Evolutionary conservation across 2,329 filamentous ascomycete species (phyloP), one percentile per base, ranked within the genome.

Genomic region (Leptosphaerulina australis): DNA sequence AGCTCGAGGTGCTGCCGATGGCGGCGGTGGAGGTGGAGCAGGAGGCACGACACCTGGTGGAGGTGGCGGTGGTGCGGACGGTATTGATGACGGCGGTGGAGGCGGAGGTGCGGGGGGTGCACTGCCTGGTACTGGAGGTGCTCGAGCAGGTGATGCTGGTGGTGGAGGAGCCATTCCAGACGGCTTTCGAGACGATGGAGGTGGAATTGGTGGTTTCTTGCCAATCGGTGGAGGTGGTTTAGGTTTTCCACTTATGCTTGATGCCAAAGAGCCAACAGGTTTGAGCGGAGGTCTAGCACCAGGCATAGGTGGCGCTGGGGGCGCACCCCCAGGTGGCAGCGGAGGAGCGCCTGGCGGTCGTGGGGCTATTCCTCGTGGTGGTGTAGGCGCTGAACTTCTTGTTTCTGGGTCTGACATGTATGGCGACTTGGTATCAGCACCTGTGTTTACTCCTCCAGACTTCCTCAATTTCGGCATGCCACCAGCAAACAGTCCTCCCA

Each of bases 381-480:
- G 81, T 65, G 78, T 82, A 7, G 81, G 84, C 28, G 74, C 79
- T 33, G 79, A 80, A 59, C 73, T 71, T 25, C 49, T 37, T 26
- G 49, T 46, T 66, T 91, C 91, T n/a, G 88, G 84, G 68, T 96
- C 92, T 51, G 90, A 92, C 44, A 88, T 76, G 68, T 93, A 93
- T 53, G 90, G 85, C 24, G 90, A 84, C 58, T 85, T 85, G 55
- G 79, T 79, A 39, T 60, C 53, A 59, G 88, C 88, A 29, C 75
- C 76, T 31, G 78, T 79, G 43, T 78, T 76, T 24, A 80, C 72
- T 37, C 90, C 92, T 47, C 91, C 88, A 3, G 87, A 83, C 77
- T 95, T 97, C 72, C 90, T 89, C 66, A 99, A 72, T 76, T 97
- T 97, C 2, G 94, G 94, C 84, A 97, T 97, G 28, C 93, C 94